Conservation (phyloP, 1,139 yeast genomes). For the Suhomyces bokatorum region DNA sequence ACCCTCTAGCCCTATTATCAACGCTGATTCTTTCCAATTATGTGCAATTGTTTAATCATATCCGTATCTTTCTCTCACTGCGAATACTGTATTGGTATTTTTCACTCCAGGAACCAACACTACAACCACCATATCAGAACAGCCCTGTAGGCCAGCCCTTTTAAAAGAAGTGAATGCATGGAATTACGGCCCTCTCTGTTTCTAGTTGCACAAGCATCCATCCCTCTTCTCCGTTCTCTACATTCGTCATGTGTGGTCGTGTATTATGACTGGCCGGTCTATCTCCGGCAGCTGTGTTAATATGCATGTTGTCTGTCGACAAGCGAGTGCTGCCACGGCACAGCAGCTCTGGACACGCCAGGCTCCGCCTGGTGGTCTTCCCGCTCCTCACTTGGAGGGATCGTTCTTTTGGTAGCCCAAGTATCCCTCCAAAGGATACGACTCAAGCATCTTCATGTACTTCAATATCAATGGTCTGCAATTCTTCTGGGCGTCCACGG, state of each 20-base stretch:
- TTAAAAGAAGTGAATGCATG: too few relatives aligned
- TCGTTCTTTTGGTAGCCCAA: constrained; percentile 85
- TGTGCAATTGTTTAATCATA: too few relatives aligned
- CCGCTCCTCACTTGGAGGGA: constrained; percentile 57
- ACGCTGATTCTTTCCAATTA: too few relatives aligned
- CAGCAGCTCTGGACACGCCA: constrained; percentile 1
- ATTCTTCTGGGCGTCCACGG: constrained; percentile 74
- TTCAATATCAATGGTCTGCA: constrained; percentile 63
- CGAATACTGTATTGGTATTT: too few relatives aligned
- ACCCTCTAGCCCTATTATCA: too few relatives aligned
- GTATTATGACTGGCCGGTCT: constrained; percentile 8
- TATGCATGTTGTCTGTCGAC: constrained; percentile 11
- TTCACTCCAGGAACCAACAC: too few relatives aligned
- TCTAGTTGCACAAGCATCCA: too few relatives aligned
- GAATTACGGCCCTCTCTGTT: too few relatives aligned
- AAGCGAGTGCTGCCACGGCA: constrained; percentile 2
- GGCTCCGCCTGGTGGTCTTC: constrained; percentile 7
- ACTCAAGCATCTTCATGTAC: constrained; percentile 74
- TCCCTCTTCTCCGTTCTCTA: too few relatives aligned
- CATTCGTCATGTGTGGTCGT: constrained; percentile 1
- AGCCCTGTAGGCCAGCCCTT: too few relatives aligned
- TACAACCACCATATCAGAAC: too few relatives aligned
- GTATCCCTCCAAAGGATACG: constrained; percentile 67
- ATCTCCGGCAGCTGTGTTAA: constrained; percentile 8
- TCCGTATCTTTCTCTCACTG: too few relatives aligned